These are phyloP conservation scores for Solanum medicagineum DNA, from an alignment of 257 asterid genomes.

Conservation along the genomic window DNA sequence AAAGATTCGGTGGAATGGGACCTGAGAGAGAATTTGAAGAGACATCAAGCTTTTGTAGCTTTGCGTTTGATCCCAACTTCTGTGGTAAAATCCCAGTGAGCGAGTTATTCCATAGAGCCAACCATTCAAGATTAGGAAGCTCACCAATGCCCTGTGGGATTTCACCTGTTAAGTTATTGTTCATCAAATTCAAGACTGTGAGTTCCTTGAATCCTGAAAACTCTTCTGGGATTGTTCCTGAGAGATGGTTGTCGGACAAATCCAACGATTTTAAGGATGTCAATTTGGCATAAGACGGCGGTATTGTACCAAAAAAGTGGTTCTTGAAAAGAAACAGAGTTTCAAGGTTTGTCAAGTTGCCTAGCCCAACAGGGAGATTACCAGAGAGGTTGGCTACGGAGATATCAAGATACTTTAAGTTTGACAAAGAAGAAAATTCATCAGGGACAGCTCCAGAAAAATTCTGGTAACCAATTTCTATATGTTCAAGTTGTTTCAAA, in stretches of 20 bases:
- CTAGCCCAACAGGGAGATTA: conserved; percentile 38
- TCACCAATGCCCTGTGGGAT: conserved; percentile 63
- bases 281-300: conserved; percentile 33
- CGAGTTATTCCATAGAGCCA: conserved; percentile 74
- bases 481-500: conserved; percentile 36
- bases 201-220: conserved; percentile 38
- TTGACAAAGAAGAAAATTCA: conserved; percentile 25
- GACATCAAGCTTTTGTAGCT: conserved; percentile 54
- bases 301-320: conserved; percentile 43
- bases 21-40: conserved; percentile 69
- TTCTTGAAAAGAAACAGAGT: conserved; percentile 45
- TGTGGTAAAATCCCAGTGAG: conserved; percentile 64
- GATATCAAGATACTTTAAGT: conserved; percentile 51
- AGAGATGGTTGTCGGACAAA: conserved; percentile 52
- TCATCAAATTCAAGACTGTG: conserved; percentile 34
- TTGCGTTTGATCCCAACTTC: conserved; percentile 57
- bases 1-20: conserved; percentile 63
- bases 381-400: conserved; percentile 64
- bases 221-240: conserved; percentile 52
- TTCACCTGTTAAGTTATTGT: conserved; percentile 54
- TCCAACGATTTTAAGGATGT: conserved; percentile 36
- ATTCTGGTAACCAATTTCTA: conserved; percentile 69
- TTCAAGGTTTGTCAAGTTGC: conserved; percentile 34
- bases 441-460: conserved; percentile 42
- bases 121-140: conserved; percentile 48